A percentile compares a stretch with the other conserved stretches of the same genome.
Conservation (phyloP, 371 early-diverging fungal species). For the Furculomyces boomerangus region DNA sequence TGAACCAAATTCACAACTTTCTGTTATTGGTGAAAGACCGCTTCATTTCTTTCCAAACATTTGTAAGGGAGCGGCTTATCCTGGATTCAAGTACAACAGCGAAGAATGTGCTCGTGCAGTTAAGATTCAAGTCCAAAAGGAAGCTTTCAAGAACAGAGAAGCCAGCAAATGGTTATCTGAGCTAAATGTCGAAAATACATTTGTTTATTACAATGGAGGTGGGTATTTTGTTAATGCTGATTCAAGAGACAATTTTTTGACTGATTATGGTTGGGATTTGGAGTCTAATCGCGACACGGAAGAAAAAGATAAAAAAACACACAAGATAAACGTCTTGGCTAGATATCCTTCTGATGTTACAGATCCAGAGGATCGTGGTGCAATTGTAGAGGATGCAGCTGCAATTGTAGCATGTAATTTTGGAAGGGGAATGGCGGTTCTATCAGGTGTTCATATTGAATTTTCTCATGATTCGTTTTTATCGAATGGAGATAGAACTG, state of each 20-base stretch:
- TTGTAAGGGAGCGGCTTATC: slow-evolving; percentile 52
- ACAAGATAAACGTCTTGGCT: slow-evolving; percentile 31
- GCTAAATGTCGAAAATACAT: slow-evolving; percentile 5
- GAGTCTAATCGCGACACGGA: not conserved
- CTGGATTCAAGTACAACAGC: slow-evolving; percentile 61
- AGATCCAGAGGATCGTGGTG: slow-evolving; percentile 8
- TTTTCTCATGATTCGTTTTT: slow-evolving; percentile 23
- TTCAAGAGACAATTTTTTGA: not conserved
- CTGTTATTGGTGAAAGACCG: slow-evolving; percentile 53
- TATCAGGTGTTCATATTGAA: slow-evolving; percentile 56
- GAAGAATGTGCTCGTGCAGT: slow-evolving; percentile 57
- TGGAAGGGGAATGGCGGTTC: slow-evolving; percentile 42
- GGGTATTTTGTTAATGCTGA: slow-evolving; percentile 48
- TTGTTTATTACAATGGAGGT: slow-evolving; percentile 62
- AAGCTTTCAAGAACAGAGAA: slow-evolving; percentile 5
- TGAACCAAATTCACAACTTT: slow-evolving; percentile 41
- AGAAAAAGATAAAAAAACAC: slow-evolving; percentile 4
- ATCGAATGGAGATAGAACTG: slow-evolving; percentile 25
- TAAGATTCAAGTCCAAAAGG: slow-evolving; percentile 18
- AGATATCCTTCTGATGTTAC: slow-evolving; percentile 31
- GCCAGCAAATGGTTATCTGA: slow-evolving; percentile 2
- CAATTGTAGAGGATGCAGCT: slow-evolving; percentile 3
- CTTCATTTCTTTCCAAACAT: slow-evolving; percentile 51
- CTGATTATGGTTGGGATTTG: not conserved
- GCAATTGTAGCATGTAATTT: slow-evolving; percentile 29